Evolutionary conservation across 1,284 basidiomycete genomes (phyloP).

Genomic region (Apiotrichum porosum): DNA sequence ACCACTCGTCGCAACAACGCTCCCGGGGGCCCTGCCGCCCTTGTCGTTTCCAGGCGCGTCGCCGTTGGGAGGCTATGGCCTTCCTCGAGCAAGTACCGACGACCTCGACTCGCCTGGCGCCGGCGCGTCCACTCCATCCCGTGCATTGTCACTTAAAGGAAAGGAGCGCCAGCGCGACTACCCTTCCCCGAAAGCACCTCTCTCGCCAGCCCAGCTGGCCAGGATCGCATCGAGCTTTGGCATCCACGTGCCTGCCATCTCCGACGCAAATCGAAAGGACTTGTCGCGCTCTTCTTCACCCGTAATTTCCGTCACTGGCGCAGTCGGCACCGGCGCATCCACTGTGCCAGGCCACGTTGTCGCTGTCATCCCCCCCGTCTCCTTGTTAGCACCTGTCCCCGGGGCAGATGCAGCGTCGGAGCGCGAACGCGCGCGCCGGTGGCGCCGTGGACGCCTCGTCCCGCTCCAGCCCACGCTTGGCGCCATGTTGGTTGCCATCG

Average conservation of each 20-base stretch:
- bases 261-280: neutral
- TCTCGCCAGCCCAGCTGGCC: conserved; percentile 37
- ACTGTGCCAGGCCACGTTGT: conserved; percentile 26
- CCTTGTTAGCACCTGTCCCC: conserved; percentile 21
- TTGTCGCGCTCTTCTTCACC: too few relatives aligned
- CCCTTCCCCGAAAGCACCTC: conserved; percentile 33
- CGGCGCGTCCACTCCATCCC: neutral
- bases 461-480: conserved; percentile 43
- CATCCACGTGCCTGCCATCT: conserved; percentile 33
- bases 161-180: conserved; percentile 16
- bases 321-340: neutral
- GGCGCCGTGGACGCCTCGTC: conserved; percentile 40
- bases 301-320: too few relatives aligned
- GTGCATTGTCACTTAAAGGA: conserved; percentile 1
- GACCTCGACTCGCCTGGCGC: neutral
- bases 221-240: conserved; percentile 46
- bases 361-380: conserved; percentile 39
- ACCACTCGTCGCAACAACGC: too few relatives aligned
- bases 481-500: conserved; percentile 43
- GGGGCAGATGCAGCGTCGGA: conserved; percentile 6
- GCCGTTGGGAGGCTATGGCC: neutral
- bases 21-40: neutral
- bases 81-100: conserved; percentile 2
- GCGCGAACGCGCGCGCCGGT: conserved; percentile 23
- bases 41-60: conserved; percentile 4